Percentiles rank a stretch among this genome's conserved stretches.
Evolutionary conservation across 257 asterid species (phyloP).

Genomic region (Solanum phureja): DNA sequence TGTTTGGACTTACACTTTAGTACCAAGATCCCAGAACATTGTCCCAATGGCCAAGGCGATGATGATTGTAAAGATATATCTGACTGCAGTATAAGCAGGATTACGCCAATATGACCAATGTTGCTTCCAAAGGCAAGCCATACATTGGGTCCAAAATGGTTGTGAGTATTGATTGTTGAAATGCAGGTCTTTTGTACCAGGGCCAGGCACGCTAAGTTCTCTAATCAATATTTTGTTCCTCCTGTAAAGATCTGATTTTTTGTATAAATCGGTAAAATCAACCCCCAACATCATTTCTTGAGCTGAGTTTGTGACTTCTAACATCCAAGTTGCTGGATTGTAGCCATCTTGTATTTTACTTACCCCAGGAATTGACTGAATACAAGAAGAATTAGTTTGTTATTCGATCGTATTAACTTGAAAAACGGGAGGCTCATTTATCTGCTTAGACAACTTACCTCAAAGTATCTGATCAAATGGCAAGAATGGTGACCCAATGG

Average conservation of each 20-base stretch:
- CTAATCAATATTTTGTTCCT: neutral
- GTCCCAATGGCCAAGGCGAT: neutral
- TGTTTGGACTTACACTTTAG: neutral
- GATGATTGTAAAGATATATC: neutral
- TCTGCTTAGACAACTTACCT: neutral
- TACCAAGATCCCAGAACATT: neutral
- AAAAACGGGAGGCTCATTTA: neutral
- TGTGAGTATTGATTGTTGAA: neutral
- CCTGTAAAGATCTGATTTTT: neutral
- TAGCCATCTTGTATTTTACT: neutral
- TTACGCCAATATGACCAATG: neutral
- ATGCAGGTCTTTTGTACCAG: neutral
- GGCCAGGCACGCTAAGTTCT: neutral
- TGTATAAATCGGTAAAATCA: neutral
- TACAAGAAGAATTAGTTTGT: neutral
- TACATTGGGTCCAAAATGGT: neutral
- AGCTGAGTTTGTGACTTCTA: neutral
- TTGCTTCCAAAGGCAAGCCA: conserved; percentile 1
- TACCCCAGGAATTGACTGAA: neutral
- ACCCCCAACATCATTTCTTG: neutral
- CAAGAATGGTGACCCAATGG: neutral
- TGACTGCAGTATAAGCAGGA: neutral
- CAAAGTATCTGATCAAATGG: neutral
- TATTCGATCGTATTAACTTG: neutral
- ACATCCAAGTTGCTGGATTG: conserved; percentile 1